These are phyloP conservation scores for Mortierella sp. DNA, from an alignment of 371 early-diverging fungal genomes.

Conservation along the genomic window DNA sequence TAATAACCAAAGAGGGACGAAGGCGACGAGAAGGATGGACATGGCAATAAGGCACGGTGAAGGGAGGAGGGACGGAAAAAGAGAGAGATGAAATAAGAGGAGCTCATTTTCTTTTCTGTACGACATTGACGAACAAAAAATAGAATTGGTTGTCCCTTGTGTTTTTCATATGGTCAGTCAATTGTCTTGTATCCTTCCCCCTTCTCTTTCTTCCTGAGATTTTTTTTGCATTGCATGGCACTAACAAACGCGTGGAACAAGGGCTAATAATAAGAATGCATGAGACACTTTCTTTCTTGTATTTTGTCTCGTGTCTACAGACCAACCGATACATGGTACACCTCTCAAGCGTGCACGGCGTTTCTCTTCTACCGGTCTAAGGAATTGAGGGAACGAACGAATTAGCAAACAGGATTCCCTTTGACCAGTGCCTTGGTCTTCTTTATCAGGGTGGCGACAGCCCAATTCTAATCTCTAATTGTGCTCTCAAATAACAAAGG, in stretches of 20 bases:
- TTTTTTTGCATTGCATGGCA: no score
- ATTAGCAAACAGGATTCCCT: not conserved
- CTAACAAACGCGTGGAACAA: not conserved
- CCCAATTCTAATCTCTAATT: not conserved
- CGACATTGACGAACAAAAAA: not conserved
- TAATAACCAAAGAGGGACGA: not conserved
- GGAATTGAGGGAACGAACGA: not conserved
- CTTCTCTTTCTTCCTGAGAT: not conserved
- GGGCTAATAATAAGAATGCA: slow-evolving; percentile 1
- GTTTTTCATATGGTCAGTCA: slow-evolving; percentile 10
- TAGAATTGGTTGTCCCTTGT: not conserved
- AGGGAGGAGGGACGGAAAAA: not conserved
- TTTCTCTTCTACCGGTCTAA: not conserved
- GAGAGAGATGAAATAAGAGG: not conserved
- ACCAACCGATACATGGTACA: no score
- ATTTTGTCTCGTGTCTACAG: not conserved
- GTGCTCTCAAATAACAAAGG: not conserved
- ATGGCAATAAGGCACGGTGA: not conserved
- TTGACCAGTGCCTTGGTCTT: not conserved
- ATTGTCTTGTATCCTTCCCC: no score
- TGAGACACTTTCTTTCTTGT: not conserved
- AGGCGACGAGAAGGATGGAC: not conserved
- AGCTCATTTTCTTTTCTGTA: not conserved
- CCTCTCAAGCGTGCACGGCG: not conserved
- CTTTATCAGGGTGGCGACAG: not conserved